phyloP scores from a whole-genome alignment of 495 filamentous ascomycete species.

The Podospora conica region DNA sequence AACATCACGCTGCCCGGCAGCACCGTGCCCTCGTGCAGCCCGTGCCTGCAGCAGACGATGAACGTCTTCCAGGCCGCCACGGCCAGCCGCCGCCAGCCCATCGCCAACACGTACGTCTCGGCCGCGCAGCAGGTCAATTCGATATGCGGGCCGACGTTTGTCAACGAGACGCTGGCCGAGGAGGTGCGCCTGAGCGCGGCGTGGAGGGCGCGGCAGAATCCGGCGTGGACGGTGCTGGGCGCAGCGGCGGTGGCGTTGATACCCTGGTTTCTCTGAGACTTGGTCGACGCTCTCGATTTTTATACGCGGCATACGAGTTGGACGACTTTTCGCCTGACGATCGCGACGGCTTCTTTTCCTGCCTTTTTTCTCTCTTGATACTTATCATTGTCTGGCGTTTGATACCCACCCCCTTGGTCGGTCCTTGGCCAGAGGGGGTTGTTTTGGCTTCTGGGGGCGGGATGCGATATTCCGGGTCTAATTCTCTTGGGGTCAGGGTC shows the following conservation, averaged over 20 bases:
- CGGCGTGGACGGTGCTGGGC: not conserved
- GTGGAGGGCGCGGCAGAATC: not conserved
- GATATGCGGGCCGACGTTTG: conserved; percentile 58
- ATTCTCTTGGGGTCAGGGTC: not conserved
- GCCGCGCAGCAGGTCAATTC: conserved; percentile 62
- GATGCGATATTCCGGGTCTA: not conserved
- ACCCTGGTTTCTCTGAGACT: conserved; percentile 11
- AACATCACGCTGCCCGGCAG: conserved; percentile 60
- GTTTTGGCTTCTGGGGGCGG: not conserved
- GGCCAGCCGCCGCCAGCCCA: conserved; percentile 49
- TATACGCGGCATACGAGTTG: not conserved
- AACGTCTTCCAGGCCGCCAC: conserved; percentile 57
- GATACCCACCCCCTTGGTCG: conserved; percentile 6
- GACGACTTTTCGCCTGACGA: not conserved
- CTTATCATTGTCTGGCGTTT: conserved; percentile 6
- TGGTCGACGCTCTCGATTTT: not conserved
- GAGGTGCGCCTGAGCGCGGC: conserved; percentile 15
- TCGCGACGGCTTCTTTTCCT: not conserved
- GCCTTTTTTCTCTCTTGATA: not conserved
- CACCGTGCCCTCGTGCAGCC: conserved; percentile 58
- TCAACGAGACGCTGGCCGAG: conserved; percentile 52
- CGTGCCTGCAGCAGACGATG: conserved; percentile 69
- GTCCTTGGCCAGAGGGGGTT: not conserved
- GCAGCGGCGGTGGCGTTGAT: conserved; percentile 1
- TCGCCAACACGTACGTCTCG: conserved; percentile 52